Base-by-base conservation (phyloP, 306 rosid species). In the Dicorynia guianensis region DNA sequence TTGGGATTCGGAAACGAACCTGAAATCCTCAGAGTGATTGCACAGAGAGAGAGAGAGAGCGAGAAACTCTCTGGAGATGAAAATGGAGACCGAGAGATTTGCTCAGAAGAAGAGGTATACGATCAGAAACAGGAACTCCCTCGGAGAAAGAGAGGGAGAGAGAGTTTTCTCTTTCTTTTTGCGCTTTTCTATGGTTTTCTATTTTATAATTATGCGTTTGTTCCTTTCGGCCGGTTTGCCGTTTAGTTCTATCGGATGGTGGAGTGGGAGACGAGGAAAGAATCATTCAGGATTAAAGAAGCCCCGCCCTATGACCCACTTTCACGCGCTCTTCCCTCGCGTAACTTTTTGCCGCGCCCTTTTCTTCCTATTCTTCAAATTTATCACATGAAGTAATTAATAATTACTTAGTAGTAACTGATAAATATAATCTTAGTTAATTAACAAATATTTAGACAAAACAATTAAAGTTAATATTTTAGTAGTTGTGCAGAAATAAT, bases 311-410 rank as follows among this genome's bases (percentile, higher is more conserved):
- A 5, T 18, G 18, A 25, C 20, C 11, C 3, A 11, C 0, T 1
- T 30, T 25, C 71, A 66, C 71, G 71, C 71, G 71, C 56, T 47
- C 39, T 20, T 20, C 19, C 3, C 43, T 19, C 54, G 38, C 70
- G 56, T 7, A 57, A 11, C 30, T 25, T 25, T n/a, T n/a, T n/a
- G n/a, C n/a, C n/a, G n/a, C n/a, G n/a, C n/a, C n/a, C n/a, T n/a
- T n/a, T n/a, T n/a, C n/a, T n/a, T n/a, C n/a, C n/a, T n/a, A n/a
- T n/a, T n/a, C n/a, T n/a, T n/a, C n/a, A n/a, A n/a, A n/a, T n/a
- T n/a, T n/a, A n/a, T n/a, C n/a, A n/a, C n/a, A n/a, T n/a, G n/a
- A n/a, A n/a, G n/a, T n/a, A n/a, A n/a, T n/a, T n/a, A n/a, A n/a
- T n/a, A n/a, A n/a, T n/a, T n/a, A n/a, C n/a, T n/a, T n/a, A n/a